Evolutionary conservation across 768 basidiomycete species (phyloP), one percentile per base, ranked within the genome.

Genomic region (Xerocomellus chrysenteron): DNA sequence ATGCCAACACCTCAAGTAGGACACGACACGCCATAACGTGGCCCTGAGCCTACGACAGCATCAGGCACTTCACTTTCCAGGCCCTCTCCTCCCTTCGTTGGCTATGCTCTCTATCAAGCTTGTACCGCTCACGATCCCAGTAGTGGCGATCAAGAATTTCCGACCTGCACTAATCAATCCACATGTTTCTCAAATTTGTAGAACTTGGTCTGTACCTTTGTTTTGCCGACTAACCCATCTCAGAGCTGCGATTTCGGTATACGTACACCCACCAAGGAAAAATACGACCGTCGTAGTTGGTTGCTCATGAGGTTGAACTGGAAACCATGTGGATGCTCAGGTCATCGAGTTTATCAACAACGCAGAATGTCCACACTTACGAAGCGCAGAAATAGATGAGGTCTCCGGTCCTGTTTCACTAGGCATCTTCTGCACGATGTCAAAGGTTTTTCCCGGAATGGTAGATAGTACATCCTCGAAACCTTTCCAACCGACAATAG

Each of bases 251-350:
- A 98, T 94, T 76, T 98, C 97, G 10, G 96, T 96, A 65, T 92
- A 97, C 13, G 97, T 99, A 70, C 94, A 94, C 5, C 96, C 97
- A 28, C 97, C 97, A 33, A 98, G 74, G 82, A 98, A 98, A 75
- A 98, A 97, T 11, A 99, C 90, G 17, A 96, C 82, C 3, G 94
- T 96, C 6, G 88, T 96, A 9, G 85, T 90, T 3, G 82, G 75
- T 64, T 82, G 80, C 58, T 87, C 89, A 48, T 76, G 78, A 1
- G 79, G 71, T 56, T 74, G 74, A 52, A 78, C 82, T 84, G 60
- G 35, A 50, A 51, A 56, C 6, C 21, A 57, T 47, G 28, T 21
- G 17, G 26, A 44, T 50, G 13, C 11, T 37, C 43, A 46, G 41
- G 24, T 47, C 35, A 49, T 39, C 33, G 13, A 42, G n/a, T 33